Percentiles rank a stretch among this genome's conserved stretches.
These are phyloP conservation scores for Hypoxylon sp. DNA, from an alignment of 2,329 filamentous ascomycete species.

Conservation along the genomic window DNA sequence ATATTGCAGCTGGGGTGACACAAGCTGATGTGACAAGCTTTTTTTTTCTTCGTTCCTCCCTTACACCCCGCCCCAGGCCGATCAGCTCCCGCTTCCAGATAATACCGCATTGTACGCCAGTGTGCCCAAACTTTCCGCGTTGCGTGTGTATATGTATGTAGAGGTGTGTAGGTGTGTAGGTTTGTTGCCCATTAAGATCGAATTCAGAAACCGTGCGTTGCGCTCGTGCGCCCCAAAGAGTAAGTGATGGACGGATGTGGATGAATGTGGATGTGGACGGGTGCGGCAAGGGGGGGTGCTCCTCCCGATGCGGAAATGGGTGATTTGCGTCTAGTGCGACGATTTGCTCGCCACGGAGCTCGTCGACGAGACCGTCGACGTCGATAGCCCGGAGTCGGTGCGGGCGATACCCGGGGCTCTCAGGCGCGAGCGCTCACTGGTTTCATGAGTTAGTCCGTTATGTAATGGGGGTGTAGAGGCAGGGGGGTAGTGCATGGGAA, in stretches of 20 bases:
- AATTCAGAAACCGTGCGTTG: constrained; percentile 3
- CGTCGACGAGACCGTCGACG: constrained; percentile 40
- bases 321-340: constrained; percentile 35
- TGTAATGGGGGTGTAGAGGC: neutral
- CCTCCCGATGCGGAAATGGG: constrained; percentile 15
- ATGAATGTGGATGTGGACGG: constrained; percentile 17
- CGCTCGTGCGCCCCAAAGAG: constrained; percentile 4
- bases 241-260: neutral
- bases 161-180: too few species aligned
- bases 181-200: neutral
- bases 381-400: constrained; percentile 48
- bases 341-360: constrained; percentile 32
- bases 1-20: constrained; percentile 37
- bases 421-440: constrained; percentile 41
- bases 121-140: constrained; percentile 13
- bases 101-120: constrained; percentile 39
- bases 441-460: constrained; percentile 28
- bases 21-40: constrained; percentile 42
- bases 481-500: neutral
- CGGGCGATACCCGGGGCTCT: constrained; percentile 43
- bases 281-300: constrained; percentile 11
- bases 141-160: neutral
- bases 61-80: constrained; percentile 36
- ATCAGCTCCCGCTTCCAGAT: constrained; percentile 30
- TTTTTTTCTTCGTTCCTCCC: too few species aligned